Percentiles rank a stretch among this genome's conserved stretches.
phyloP scores from a whole-genome alignment of 2,329 filamentous ascomycete genomes.

The Bimuria novae-zelandiae region DNA sequence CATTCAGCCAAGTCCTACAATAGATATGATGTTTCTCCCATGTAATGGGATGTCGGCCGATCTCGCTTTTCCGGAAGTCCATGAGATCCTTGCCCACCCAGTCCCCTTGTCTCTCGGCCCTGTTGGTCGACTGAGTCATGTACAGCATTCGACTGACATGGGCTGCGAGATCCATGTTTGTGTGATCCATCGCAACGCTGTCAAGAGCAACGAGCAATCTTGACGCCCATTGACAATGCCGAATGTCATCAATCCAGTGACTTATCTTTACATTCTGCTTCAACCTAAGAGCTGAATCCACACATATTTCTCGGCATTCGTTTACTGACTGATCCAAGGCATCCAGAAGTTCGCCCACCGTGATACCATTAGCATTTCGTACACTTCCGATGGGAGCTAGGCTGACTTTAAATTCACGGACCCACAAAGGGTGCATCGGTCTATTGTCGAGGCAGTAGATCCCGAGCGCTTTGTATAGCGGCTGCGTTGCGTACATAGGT shows the following conservation, averaged over 20 bases:
- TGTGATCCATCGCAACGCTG: no score
- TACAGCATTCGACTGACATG: no score
- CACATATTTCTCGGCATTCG: background rate
- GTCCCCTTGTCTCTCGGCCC: no score
- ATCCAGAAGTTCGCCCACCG: background rate
- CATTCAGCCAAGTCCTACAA: no score
- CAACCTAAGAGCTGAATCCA: background rate
- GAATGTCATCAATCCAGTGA: background rate
- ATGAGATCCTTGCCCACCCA: no score
- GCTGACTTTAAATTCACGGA: background rate
- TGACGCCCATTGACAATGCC: background rate
- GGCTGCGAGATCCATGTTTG: no score
- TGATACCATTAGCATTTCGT: background rate
- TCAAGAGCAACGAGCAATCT: background rate
- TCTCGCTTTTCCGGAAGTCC: no score
- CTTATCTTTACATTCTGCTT: no score
- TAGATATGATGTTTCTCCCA: no score
- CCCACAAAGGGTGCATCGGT: background rate
- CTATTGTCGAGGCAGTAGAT: background rate
- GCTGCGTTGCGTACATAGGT: background rate
- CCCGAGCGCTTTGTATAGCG: background rate
- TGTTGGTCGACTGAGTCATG: no score
- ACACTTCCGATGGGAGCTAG: background rate
- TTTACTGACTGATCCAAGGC: background rate
- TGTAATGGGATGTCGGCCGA: no score